These are phyloP conservation scores for Bipolaris victoriae DNA, from an alignment of 2,329 filamentous ascomycete species.

Conservation along the genomic window DNA sequence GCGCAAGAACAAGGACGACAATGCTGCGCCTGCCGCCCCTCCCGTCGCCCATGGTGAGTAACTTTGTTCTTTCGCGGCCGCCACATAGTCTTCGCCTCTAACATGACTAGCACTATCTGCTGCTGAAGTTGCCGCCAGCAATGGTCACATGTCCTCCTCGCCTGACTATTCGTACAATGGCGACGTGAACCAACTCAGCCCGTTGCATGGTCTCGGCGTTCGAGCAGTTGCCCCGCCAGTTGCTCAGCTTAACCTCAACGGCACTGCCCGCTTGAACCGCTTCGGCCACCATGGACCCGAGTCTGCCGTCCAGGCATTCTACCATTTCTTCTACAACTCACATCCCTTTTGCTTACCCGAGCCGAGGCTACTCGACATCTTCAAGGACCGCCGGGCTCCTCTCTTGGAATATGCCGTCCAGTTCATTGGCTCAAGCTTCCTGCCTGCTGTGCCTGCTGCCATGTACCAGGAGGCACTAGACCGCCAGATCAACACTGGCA, in stretches of 20 bases:
- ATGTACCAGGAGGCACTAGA: slow-evolving; percentile 51
- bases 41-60: slow-evolving; percentile 31
- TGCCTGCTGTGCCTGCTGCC: slow-evolving; percentile 54
- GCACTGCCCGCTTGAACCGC: slow-evolving; percentile 37
- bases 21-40: slow-evolving; percentile 25
- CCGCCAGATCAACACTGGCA: slow-evolving; percentile 39
- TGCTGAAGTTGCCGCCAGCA: slow-evolving; percentile 24
- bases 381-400: slow-evolving; percentile 48
- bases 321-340: slow-evolving; percentile 60
- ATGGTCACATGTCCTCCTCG: slow-evolving; percentile 37
- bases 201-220: slow-evolving; percentile 29
- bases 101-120: slow-evolving; percentile 13
- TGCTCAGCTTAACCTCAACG: slow-evolving; percentile 43
- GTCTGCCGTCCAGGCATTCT: slow-evolving; percentile 43
- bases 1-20: slow-evolving; percentile 47
- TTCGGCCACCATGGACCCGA: slow-evolving; percentile 38
- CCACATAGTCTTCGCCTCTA: slow-evolving; percentile 1
- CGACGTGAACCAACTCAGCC: slow-evolving; percentile 36
- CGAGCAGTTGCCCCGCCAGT: slow-evolving; percentile 28
- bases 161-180: slow-evolving; percentile 41
- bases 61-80: background rate
- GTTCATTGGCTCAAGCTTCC: slow-evolving; percentile 63
- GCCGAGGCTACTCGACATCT: slow-evolving; percentile 47
- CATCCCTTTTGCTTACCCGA: slow-evolving; percentile 64
- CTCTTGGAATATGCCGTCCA: slow-evolving; percentile 62